A percentile compares a stretch with the other conserved stretches of the same genome.
phyloP scores from a whole-genome alignment of 306 rosid genomes.

The Albizia julibrissin region DNA sequence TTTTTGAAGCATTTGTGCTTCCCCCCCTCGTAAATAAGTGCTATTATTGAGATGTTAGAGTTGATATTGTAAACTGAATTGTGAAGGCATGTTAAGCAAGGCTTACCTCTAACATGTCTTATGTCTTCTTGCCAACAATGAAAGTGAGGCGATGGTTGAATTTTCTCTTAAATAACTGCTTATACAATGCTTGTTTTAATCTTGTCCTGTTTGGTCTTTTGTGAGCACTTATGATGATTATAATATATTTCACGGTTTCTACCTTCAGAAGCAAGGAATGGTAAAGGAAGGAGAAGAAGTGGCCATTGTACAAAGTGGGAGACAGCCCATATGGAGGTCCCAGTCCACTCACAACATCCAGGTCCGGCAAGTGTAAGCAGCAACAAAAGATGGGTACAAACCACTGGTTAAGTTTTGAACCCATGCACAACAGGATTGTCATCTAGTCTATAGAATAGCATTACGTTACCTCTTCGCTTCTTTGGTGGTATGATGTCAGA shows the following conservation, averaged over 20 bases:
- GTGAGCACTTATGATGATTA: constrained; percentile 3
- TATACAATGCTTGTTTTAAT: background rate
- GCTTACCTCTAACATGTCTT: background rate
- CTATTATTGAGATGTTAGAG: background rate
- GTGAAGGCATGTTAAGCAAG: too few relatives aligned
- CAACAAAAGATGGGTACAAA: constrained; percentile 12
- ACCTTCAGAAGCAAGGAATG: constrained; percentile 85
- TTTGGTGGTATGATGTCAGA: constrained; percentile 27
- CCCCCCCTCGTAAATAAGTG: background rate
- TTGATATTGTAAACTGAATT: background rate
- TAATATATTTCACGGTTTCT: background rate
- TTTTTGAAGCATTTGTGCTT: constrained; percentile 8
- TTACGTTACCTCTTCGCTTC: background rate
- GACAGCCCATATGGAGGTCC: constrained; percentile 98
- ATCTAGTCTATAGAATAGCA: constrained; percentile 24
- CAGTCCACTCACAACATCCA: constrained; percentile 97
- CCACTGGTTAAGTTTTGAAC: constrained; percentile 15
- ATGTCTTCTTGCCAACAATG: too few relatives aligned
- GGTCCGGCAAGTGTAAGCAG: constrained; percentile 65
- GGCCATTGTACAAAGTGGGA: constrained; percentile 94
- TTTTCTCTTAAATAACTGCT: background rate
- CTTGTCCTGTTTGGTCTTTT: constrained; percentile 1
- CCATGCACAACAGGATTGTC: background rate
- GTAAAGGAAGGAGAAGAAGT: constrained; percentile 96
- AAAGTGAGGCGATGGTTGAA: background rate